A percentile compares a stretch with the other conserved stretches of the same genome.
Evolutionary conservation across 2,329 filamentous ascomycete genomes (phyloP).

Genomic region (Fusarium nurragi): DNA sequence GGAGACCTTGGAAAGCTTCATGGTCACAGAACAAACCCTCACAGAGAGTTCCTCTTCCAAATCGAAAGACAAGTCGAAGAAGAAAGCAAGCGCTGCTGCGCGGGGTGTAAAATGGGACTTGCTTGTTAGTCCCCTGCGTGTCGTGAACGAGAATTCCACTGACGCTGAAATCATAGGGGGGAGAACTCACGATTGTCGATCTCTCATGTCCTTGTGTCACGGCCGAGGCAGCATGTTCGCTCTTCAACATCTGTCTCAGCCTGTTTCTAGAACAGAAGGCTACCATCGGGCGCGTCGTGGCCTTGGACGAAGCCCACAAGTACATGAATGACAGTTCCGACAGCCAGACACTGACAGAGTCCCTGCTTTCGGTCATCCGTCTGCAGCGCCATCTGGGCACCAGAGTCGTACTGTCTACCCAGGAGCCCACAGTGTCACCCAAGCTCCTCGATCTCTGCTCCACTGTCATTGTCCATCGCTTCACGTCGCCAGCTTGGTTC

Average conservation of each 20-base stretch:
- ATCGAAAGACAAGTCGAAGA: not conserved
- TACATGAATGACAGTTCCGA: not conserved
- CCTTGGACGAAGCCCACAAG: slow-evolving; percentile 1
- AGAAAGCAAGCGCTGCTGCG: rapidly evolving
- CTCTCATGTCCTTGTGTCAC: not conserved
- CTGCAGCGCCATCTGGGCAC: slow-evolving; percentile 3
- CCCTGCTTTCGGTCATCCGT: not conserved
- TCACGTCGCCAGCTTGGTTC: not conserved
- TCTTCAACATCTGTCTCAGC: slow-evolving; percentile 1
- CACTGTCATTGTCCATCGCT: not conserved
- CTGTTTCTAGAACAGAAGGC: not conserved
- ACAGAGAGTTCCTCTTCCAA: not conserved
- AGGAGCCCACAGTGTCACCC: not conserved
- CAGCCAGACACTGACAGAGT: not conserved
- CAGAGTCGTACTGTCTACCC: not conserved
- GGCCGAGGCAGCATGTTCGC: not conserved
- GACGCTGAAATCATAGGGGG: not conserved
- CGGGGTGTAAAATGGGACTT: not conserved
- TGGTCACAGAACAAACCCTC: not conserved
- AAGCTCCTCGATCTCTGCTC: not conserved
- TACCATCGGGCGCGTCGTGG: not conserved
- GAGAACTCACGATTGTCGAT: not conserved
- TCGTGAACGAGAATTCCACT: not conserved
- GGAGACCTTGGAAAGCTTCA: not conserved
- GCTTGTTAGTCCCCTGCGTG: not conserved